These are phyloP conservation scores for Botrytis hyacinthi DNA, from an alignment of 2,329 filamentous ascomycete genomes.

Conservation along the genomic window DNA sequence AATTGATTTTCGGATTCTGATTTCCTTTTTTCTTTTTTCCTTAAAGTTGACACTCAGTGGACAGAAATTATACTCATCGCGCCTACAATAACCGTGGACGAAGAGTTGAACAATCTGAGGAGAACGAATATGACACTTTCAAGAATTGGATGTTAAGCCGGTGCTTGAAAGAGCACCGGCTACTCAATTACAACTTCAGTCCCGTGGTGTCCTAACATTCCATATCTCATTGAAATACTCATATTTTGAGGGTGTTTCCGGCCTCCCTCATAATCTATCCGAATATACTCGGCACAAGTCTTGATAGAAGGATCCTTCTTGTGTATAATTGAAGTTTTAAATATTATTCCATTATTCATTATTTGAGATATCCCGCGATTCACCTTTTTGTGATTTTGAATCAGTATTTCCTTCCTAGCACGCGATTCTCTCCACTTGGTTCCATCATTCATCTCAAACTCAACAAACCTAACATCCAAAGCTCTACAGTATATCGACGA, in stretches of 20 bases:
- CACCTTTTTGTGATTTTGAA: slow-evolving; percentile 4
- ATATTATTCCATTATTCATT: slow-evolving; percentile 1
- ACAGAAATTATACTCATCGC: slow-evolving; percentile 56
- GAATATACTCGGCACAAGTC: neutral
- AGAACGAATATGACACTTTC: slow-evolving; percentile 44
- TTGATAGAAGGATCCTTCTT: neutral
- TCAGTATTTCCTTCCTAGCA: neutral
- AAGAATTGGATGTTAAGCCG: slow-evolving; percentile 40
- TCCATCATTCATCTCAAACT: neutral
- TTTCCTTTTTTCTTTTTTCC: slow-evolving; percentile 42
- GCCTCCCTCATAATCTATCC: slow-evolving; percentile 24
- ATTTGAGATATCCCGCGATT: neutral
- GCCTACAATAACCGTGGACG: slow-evolving; percentile 47
- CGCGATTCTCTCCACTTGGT: neutral
- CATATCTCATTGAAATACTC: slow-evolving; percentile 18
- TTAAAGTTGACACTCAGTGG: slow-evolving; percentile 56
- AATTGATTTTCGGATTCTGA: neutral
- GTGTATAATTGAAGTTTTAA: neutral
- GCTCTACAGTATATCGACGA: neutral
- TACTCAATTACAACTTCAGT: slow-evolving; percentile 31
- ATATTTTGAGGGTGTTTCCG: slow-evolving; percentile 25
- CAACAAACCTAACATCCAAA: neutral
- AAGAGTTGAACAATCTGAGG: slow-evolving; percentile 55
- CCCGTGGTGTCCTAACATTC: slow-evolving; percentile 39
- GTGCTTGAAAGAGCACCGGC: slow-evolving; percentile 33